Evolutionary conservation across 257 asterid species (phyloP).

Genomic region (Solanum piurae): DNA sequence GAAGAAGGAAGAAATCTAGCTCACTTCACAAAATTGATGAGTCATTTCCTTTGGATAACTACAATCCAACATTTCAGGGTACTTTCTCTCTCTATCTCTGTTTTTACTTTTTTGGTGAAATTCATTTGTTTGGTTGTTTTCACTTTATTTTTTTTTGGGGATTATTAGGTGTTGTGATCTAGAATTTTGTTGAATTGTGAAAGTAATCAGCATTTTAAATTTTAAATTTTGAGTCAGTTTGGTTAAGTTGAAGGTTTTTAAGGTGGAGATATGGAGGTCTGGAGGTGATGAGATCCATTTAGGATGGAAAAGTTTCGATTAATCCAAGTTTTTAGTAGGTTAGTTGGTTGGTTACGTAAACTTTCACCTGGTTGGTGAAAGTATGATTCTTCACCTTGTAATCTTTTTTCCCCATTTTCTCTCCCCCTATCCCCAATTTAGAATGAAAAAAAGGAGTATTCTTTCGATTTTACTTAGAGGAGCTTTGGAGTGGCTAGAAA

Average conservation of each 20-base stretch:
- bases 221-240: not conserved
- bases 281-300: not conserved
- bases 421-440: not conserved
- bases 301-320: not conserved
- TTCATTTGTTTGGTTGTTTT: too few species aligned
- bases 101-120: not conserved
- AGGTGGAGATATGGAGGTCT: not conserved
- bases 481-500: not conserved
- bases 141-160: not conserved
- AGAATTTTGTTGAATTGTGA: not conserved
- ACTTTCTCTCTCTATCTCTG: not conserved
- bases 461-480: not conserved
- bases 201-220: not conserved
- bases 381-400: not conserved
- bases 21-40: conserved; percentile 43
- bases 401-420: accelerated
- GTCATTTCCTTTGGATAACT: conserved; percentile 49
- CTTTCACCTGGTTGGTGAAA: not conserved
- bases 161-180: not conserved
- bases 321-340: not conserved
- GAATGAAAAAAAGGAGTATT: not conserved
- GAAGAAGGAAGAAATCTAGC: conserved; percentile 24
- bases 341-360: not conserved
- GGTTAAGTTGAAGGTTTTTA: not conserved
- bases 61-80: conserved; percentile 53